Evolutionary conservation across 306 rosid species (phyloP), one percentile per base, ranked within the genome.

Genomic region (Dalbergia oliveri): DNA sequence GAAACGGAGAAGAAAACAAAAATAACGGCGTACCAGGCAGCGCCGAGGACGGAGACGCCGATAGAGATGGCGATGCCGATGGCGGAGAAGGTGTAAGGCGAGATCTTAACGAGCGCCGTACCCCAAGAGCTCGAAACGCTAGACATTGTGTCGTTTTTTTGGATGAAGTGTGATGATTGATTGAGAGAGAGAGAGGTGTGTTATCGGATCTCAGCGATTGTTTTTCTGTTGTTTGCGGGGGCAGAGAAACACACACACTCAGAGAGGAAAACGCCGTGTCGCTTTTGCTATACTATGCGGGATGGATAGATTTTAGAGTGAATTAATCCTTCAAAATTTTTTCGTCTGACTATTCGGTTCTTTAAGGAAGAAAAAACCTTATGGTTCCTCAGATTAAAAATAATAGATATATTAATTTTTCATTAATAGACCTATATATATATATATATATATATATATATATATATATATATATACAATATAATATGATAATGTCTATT

Each of bases 1-100:
- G 37, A 49, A 53, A 75, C 4, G 4, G 21, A n/a, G 12, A 2
- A 26, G 31, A 26, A 26, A 26, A 26, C 2, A 44, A 44, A 44
- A 34, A 34, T 10, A 56, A 43, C 9, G 47, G 33, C 13, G 49
- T 83, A 86, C 89, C 89, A 86, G 73, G 89, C 89, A 18, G 89
- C 89, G n/a, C 89, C 89, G 81, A 86, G 89, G 31, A 86, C 89
- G 49, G 89, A 86, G 81, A 86, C 89, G 57, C 87, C 89, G 75
- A 86, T 86, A 0, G 89, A 5, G 66, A 86, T 18, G 49, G 89
- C 89, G 85, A 86, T 86, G 1, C 89, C 89, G 49, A 86, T 57
- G 15, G 89, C 87, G 43, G 89, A 60, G 65, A 86, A 86, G 57
- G 89, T 86, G 50, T 86, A 86, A 0, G 89, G 89, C 8, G 89